phyloP scores from a whole-genome alignment of 495 filamentous ascomycete genomes.

The Tuber melanosporum region DNA sequence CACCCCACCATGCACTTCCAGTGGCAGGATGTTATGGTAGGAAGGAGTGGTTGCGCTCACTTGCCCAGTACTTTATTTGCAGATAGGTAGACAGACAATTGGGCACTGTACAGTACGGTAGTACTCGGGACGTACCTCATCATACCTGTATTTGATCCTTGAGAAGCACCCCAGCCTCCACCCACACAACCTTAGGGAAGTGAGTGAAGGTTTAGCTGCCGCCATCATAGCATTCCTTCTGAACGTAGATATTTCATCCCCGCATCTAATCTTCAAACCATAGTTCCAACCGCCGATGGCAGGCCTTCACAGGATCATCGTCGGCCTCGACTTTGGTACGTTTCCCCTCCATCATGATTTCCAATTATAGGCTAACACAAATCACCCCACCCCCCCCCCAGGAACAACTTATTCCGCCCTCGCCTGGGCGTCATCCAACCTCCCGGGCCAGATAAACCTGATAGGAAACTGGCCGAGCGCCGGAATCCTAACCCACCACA shows the following conservation, averaged over 20 bases:
- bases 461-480: constrained; percentile 16
- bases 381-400: background rate
- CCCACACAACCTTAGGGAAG: background rate
- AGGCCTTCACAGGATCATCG: constrained; percentile 9
- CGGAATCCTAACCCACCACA: constrained; percentile 41
- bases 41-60: background rate
- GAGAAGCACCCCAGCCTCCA: background rate
- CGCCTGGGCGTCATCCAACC: constrained; percentile 17
- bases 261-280: no score
- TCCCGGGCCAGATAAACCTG: constrained; percentile 12
- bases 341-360: background rate
- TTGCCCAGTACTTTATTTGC: background rate
- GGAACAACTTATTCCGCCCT: constrained; percentile 18
- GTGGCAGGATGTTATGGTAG: background rate
- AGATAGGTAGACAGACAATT: background rate
- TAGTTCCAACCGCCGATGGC: constrained; percentile 8
- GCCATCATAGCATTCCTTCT: background rate
- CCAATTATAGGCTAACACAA: background rate
- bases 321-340: constrained; percentile 17
- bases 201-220: background rate
- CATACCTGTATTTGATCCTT: background rate
- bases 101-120: background rate
- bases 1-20: background rate
- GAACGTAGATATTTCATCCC: background rate
- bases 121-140: background rate